Conservation (phyloP, 768 basidiomycete genomes). For the Amanita inopinata region DNA sequence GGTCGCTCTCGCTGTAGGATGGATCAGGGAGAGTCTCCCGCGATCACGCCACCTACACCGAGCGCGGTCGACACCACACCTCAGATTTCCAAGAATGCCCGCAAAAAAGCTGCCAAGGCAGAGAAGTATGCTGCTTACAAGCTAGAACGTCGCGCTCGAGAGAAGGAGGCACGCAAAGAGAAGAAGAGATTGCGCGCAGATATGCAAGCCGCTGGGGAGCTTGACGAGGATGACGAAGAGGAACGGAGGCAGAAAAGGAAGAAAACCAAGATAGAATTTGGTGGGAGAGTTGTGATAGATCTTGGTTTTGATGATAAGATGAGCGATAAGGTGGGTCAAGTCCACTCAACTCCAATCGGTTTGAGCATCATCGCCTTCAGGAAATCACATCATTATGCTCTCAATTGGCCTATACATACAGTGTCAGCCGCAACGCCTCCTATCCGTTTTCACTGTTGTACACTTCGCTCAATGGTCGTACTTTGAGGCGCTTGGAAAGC, state of each 20-base stretch:
- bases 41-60: background rate
- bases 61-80: background rate
- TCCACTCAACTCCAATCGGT: background rate
- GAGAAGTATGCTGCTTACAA: constrained; percentile 57
- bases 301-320: constrained; percentile 90
- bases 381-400: constrained; percentile 85
- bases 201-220: constrained; percentile 57
- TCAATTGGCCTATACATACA: constrained; percentile 89
- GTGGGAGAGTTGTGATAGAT: constrained; percentile 72
- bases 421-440: constrained; percentile 66
- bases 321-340: constrained; percentile 72
- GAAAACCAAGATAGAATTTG: constrained; percentile 34
- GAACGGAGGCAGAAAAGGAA: constrained; percentile 29
- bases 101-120: constrained; percentile 67
- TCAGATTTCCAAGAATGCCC: constrained; percentile 65
- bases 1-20: background rate
- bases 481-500: constrained; percentile 52
- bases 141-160: constrained; percentile 63
- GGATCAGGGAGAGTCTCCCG: background rate
- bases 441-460: constrained; percentile 69
- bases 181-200: constrained; percentile 55
- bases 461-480: constrained; percentile 72
- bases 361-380: constrained; percentile 28
- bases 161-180: constrained; percentile 68
- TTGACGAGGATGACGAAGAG: constrained; percentile 36